Conservation (phyloP, 768 basidiomycete genomes). For the Serpula lacrymans region DNA sequence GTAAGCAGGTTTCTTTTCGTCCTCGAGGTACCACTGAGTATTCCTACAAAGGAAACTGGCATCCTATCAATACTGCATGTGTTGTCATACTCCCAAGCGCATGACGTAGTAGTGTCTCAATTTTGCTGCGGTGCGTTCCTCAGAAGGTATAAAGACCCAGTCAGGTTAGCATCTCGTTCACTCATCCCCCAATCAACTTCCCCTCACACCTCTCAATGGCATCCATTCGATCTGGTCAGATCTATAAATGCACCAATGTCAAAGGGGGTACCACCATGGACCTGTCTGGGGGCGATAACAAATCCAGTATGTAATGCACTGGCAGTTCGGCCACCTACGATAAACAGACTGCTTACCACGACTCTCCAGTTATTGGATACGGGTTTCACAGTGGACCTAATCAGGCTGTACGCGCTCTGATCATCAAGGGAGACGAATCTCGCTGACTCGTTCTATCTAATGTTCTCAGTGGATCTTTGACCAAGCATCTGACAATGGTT, state of each 20-base stretch:
- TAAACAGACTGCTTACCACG: no score
- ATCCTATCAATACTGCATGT: no score
- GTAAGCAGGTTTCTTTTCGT: no score
- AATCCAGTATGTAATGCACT: constrained; percentile 34
- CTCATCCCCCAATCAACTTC: not conserved
- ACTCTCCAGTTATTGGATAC: constrained; percentile 47
- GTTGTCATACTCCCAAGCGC: no score
- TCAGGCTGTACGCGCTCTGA: constrained; percentile 41
- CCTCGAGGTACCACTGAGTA: no score
- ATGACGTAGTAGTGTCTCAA: no score
- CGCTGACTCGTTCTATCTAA: not conserved
- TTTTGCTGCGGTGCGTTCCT: no score
- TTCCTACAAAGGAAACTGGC: no score
- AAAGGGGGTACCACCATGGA: constrained; percentile 52
- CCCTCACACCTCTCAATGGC: constrained; percentile 15
- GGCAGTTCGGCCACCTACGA: no score
- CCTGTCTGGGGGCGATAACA: constrained; percentile 50
- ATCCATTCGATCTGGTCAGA: constrained; percentile 29
- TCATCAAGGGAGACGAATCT: not conserved
- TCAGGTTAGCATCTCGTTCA: no score
- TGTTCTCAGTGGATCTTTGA: constrained; percentile 45
- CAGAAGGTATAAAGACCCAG: no score
- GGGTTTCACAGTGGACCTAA: constrained; percentile 40
- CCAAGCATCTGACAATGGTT: constrained; percentile 27
- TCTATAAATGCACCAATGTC: constrained; percentile 48